Evolutionary conservation across 73 alveolate species (phyloP), one percentile per base, ranked within the genome.

Genomic region (Stentor roeselii): DNA sequence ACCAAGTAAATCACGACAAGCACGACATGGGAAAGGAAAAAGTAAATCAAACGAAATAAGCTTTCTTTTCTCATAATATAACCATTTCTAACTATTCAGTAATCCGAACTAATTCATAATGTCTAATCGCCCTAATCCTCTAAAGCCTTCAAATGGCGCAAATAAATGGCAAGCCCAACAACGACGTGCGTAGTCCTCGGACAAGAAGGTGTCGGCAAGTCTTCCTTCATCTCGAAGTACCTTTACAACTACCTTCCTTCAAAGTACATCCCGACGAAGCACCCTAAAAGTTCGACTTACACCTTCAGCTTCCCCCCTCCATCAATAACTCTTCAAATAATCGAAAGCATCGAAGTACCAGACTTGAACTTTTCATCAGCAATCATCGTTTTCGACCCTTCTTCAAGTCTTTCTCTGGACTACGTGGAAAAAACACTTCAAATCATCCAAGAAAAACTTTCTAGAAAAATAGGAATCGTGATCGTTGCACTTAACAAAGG

Each of bases 301-400:
- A 67, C 80, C 37, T 32, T 67, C 34, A 67, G 50, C 34, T 67
- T 67, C 37, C 80, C 80, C 2, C 80, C 80, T 67, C 80, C 80
- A 30, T 21, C 80, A 21, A 1, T 67, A 30, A 14, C 27, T 1
- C 34, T 67, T 27, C 27, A n/a, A 67, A 67, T 67, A 67, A 32
- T 21, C 34, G 80, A 67, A 67, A 67, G n/a, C 11, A 67, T 67
- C 34, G n/a, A 21, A 21, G 42, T 67, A 15, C 37, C 80, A 30
- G 80, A 67, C 21, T n/a, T 30, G 37, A 36, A 36, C 14, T 30
- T 67, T 67, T 67, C 80, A 67, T 67, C 80, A 67, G 80, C 80
- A 67, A 67, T 67, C 37, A 36, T 67, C 0, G 42, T 67, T 2
- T 67, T 27, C 34, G 80, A 67, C 41, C 80, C 80, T 27, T 21